Conservation (phyloP, 148 eudicot genomes). For the Spergularia bocconei region DNA sequence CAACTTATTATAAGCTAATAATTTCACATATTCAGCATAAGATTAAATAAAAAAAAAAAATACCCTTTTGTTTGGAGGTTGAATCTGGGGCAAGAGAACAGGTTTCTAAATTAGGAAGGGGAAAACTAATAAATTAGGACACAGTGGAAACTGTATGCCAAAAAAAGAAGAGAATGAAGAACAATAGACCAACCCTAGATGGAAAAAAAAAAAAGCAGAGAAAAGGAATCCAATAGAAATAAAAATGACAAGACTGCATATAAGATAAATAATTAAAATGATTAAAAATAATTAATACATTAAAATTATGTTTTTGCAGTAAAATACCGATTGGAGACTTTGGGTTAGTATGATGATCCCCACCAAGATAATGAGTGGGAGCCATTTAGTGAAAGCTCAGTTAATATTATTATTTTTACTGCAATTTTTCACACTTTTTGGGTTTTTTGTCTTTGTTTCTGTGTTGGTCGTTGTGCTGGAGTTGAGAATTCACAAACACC, state of each 20-base stretch:
- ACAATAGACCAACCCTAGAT: conserved; percentile 33
- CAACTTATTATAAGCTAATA: background rate
- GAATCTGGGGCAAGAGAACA: background rate
- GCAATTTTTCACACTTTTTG: too few species aligned
- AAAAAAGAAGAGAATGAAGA: conserved; percentile 22
- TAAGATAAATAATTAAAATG: background rate
- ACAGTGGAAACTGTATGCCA: conserved; percentile 14
- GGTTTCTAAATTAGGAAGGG: background rate
- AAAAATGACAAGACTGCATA: background rate
- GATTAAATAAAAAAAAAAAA: too few species aligned
- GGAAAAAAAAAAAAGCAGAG: conserved; percentile 3
- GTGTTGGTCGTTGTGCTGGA: conserved; percentile 8
- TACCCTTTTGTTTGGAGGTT: background rate
- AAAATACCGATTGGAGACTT: conserved; percentile 27
- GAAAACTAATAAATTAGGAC: background rate
- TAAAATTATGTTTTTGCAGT: background rate
- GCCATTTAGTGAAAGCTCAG: conserved; percentile 35
- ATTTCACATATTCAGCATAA: background rate
- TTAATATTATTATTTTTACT: background rate
- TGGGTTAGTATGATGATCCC: conserved; percentile 19
- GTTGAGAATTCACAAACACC: conserved; percentile 28
- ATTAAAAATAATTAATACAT: background rate
- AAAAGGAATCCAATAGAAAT: background rate
- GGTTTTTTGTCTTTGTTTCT: background rate
- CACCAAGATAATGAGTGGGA: conserved; percentile 24